Base-by-base conservation (phyloP, 2,329 filamentous ascomycete species). In the Grosmannia penicillata region DNA sequence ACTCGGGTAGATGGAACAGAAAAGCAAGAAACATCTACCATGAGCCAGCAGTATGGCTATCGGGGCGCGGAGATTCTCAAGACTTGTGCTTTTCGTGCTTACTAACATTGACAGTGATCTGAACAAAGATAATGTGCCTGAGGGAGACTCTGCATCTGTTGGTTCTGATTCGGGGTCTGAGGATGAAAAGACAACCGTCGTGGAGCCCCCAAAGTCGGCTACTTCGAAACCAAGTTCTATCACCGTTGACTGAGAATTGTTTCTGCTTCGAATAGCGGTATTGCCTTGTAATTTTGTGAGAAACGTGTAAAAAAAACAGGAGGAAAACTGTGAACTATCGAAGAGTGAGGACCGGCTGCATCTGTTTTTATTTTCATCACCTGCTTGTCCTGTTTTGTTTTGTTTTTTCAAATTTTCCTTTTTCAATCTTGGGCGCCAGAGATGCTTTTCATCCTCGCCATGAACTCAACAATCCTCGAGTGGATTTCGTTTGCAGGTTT, bases 121-220 rank as follows among this genome's bases (percentile, higher is more conserved):
- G 10, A 19, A 29, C 9, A 25, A 11, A 8, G 46, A 66, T 59
- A 51, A 57, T 59, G 50, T 61, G 55, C 47, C 54, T 53, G 59
- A 57, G 39, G 53, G 56, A 39, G 53, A 57, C 35, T 52, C 62
- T 39, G 55, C 56, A 33, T 56, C 63, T 39, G 69, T 66, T 33
- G 57, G 61, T 43, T 17, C 17, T 3, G 56, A 55, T 35, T 58
- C 61, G 29, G 65, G 58, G 42, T 67, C 70, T 45, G 69, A 74
- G 49, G 65, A 63, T 43, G 61, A n/a, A n/a, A n/a, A n/a, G n/a
- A n/a, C 65, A 40, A 72, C 70, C n/a, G 62, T 73, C 43, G 62
- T 68, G 34, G 66, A 72, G 44, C 61, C 60, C 37, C 55, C n/a
- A n/a, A n/a, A n/a, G n/a, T n/a, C n/a, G n/a, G n/a, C n/a, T n/a